These are phyloP conservation scores for Recurvomyces mirabilis DNA, from an alignment of 495 filamentous ascomycete genomes.

Conservation along the genomic window DNA sequence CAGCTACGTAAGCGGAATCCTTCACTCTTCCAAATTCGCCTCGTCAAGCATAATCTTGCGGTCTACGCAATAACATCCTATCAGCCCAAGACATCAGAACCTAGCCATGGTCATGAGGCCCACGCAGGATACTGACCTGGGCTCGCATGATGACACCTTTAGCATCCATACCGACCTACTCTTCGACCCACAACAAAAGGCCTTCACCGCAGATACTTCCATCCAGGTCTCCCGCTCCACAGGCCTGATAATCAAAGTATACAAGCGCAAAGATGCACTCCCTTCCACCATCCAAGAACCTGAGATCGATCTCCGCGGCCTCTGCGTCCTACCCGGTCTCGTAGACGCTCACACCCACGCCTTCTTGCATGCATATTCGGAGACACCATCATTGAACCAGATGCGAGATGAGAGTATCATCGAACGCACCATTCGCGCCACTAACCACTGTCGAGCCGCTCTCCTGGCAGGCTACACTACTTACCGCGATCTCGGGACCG, in stretches of 20 bases:
- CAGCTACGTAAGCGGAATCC: no score
- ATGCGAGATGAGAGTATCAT: slow-evolving; percentile 41
- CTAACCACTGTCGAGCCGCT: slow-evolving; percentile 39
- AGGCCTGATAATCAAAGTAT: slow-evolving; percentile 35
- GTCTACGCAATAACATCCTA: no score
- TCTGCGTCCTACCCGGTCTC: slow-evolving; percentile 39
- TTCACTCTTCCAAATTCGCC: no score
- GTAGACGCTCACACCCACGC: slow-evolving; percentile 46
- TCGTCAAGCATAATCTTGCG: no score
- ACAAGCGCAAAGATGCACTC: slow-evolving; percentile 21
- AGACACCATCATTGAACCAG: slow-evolving; percentile 34
- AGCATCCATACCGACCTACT: slow-evolving; percentile 38
- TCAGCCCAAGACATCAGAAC: no score
- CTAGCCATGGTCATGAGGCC: slow-evolving; percentile 12
- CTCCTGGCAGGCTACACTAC: slow-evolving; percentile 46
- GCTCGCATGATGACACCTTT: no score
- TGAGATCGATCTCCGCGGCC: slow-evolving; percentile 38
- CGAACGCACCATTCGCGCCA: slow-evolving; percentile 40
- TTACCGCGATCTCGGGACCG: slow-evolving; percentile 44
- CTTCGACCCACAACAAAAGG: slow-evolving; percentile 38
- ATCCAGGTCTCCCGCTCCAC: slow-evolving; percentile 26
- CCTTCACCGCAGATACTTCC: slow-evolving; percentile 33
- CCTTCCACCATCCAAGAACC: slow-evolving; percentile 8
- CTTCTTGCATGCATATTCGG: slow-evolving; percentile 40
- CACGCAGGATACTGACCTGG: not conserved